Base-by-base conservation (phyloP, 2,329 filamentous ascomycete species). In the Cercospora canescens region DNA sequence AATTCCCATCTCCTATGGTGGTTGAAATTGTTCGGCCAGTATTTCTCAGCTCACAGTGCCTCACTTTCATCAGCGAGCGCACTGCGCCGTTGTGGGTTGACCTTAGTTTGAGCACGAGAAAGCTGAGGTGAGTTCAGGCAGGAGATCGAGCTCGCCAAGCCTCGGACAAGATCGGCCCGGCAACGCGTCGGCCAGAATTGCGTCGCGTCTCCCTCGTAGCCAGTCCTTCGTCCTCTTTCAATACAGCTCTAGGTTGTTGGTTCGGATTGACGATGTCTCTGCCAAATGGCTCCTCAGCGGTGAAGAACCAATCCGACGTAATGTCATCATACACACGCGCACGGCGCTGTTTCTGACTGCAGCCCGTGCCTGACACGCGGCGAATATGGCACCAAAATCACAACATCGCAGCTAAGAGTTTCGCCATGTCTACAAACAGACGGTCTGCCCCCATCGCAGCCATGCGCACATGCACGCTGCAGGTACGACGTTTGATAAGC, bases 381-480 rank as follows among this genome's bases (percentile, higher is more conserved):
- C 52, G 28, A 55, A 55, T 32, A 30, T 21, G 16, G 52, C 52
- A 30, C 52, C 28, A 24, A 56, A 56, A 56, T 56, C 52, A 56
- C 52, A 30, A 56, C 52, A 56, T 56, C 30, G 32, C 52, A 35
- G 52, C 52, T 56, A 56, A 56, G 52, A 56, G 52, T 56, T 56
- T 35, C 52, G 52, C 52, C 52, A 56, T 56, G 52, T 56, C 35
- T 21, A 5, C 52, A 21, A 24, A 56, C 52, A 32, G n/a, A 35
- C 52, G 52, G 18, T 30, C 28, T 32, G 28, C 28, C 28, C 21
- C 34, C 28, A 8, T 56, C n/a, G n/a, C n/a, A n/a, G n/a, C n/a
- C n/a, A n/a, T n/a, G n/a, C n/a, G n/a, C n/a, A n/a, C n/a, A n/a
- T n/a, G 52, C 52, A 56, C 32, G 30, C 34, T 32, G 52, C 52